Conservation (phyloP, 352 stramenopile genomes). For the Pythium biforme region DNA sequence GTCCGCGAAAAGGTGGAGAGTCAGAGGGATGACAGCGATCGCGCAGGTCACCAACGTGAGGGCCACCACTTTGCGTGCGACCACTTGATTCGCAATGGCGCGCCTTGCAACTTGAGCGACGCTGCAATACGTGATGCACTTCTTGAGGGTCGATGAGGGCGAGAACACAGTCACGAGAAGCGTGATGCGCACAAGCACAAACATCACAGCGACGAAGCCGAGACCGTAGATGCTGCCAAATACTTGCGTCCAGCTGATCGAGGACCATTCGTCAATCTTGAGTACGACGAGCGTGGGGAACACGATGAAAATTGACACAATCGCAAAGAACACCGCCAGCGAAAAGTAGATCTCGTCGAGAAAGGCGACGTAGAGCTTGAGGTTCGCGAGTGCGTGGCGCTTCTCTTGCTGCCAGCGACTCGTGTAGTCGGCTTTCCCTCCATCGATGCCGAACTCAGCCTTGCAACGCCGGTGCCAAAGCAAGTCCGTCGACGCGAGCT, state of each 20-base stretch:
- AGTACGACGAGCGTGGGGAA: constrained; percentile 18
- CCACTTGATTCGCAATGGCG: constrained; percentile 8
- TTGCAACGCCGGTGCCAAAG: constrained; percentile 24
- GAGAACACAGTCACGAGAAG: constrained; percentile 10
- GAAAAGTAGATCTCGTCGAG: constrained; percentile 28
- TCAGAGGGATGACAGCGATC: constrained; percentile 1
- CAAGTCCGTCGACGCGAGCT: constrained; percentile 7
- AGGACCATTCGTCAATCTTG: constrained; percentile 16
- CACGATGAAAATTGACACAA: constrained; percentile 12
- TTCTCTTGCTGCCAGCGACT: constrained; percentile 25
- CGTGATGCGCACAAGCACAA: constrained; percentile 11
- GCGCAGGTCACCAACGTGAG: neutral
- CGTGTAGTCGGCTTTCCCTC: constrained; percentile 24
- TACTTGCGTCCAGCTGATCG: constrained; percentile 21
- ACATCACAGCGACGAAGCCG: constrained; percentile 18
- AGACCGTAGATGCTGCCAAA: constrained; percentile 22
- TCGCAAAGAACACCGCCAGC: constrained; percentile 10
- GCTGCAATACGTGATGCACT: constrained; percentile 16
- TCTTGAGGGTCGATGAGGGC: constrained; percentile 8
- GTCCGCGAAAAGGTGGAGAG: constrained; percentile 10
- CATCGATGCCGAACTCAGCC: constrained; percentile 23
- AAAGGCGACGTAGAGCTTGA: constrained; percentile 26
- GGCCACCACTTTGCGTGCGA: neutral
- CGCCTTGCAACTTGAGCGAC: neutral
- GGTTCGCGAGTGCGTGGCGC: constrained; percentile 13